Percentiles rank a stretch among this genome's conserved stretches.
These are phyloP conservation scores for Bromus sterilis DNA, from an alignment of 176 grass and related monocot species.

Conservation along the genomic window DNA sequence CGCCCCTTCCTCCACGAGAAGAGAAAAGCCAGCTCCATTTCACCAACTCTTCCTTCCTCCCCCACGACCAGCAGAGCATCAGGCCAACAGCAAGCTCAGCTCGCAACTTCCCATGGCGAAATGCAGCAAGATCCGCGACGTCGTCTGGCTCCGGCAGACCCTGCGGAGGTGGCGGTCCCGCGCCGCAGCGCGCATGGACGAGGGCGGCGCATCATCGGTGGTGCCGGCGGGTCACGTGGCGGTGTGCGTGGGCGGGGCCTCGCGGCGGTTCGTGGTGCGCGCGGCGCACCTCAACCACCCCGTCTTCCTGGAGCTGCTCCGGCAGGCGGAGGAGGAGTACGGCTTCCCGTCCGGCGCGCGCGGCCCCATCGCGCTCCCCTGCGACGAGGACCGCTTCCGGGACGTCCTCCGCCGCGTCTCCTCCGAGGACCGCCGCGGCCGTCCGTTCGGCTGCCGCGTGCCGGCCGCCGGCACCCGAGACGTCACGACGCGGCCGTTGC, in stretches of 20 bases:
- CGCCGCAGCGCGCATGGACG: slow-evolving; percentile 27
- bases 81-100: not conserved
- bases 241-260: slow-evolving; percentile 58
- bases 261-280: slow-evolving; percentile 72
- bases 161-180: slow-evolving; percentile 60
- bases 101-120: slow-evolving; percentile 44
- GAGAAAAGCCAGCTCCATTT: slow-evolving; percentile 10
- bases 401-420: slow-evolving; percentile 65
- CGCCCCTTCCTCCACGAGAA: not conserved
- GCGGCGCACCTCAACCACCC: slow-evolving; percentile 87
- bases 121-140: slow-evolving; percentile 87
- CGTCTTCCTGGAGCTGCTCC: slow-evolving; percentile 77
- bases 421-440: slow-evolving; percentile 7
- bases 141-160: slow-evolving; percentile 77
- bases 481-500: not conserved
- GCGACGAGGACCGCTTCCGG: slow-evolving; percentile 76
- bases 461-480: not conserved
- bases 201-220: not conserved
- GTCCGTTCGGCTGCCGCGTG: slow-evolving; percentile 1
- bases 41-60: slow-evolving; percentile 1
- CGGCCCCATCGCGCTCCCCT: slow-evolving; percentile 65
- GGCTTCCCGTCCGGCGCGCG: slow-evolving; percentile 40
- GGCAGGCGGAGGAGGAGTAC: slow-evolving; percentile 84
- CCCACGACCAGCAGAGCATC: slow-evolving; percentile 16
- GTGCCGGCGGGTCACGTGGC: slow-evolving; percentile 77